Conservation (phyloP, 2,329 filamentous ascomycete genomes). For the Claviceps sp. region DNA sequence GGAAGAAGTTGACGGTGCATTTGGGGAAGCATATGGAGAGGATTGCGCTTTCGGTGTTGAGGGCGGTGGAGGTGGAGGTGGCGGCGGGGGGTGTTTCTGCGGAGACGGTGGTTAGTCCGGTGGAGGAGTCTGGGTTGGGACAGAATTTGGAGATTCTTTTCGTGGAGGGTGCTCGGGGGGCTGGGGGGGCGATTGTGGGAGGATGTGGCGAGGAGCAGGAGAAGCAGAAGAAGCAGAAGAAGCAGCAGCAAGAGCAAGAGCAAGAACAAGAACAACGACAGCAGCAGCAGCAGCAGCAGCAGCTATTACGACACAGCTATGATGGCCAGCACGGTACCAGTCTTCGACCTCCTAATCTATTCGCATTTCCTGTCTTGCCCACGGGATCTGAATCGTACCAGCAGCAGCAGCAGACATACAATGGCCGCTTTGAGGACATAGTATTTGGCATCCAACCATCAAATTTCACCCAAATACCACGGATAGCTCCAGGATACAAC, state of each 20-base stretch:
- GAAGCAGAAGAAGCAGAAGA: too few relatives aligned
- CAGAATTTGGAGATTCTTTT: slow-evolving; percentile 1
- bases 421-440: slow-evolving; percentile 13
- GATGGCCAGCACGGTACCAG: slow-evolving; percentile 2
- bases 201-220: too few relatives aligned
- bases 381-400: slow-evolving; percentile 14
- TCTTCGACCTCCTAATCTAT: slow-evolving; percentile 10
- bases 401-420: slow-evolving; percentile 10
- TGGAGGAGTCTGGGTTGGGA: slow-evolving; percentile 41
- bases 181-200: too few relatives aligned
- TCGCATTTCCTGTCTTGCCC: slow-evolving; percentile 13
- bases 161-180: too few relatives aligned
- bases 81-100: slow-evolving; percentile 34
- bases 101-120: slow-evolving; percentile 54
- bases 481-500: slow-evolving; percentile 14
- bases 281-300: slow-evolving; percentile 7
- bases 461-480: slow-evolving; percentile 13
- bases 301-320: not conserved
- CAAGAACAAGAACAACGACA: too few relatives aligned
- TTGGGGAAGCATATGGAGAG: slow-evolving; percentile 90
- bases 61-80: slow-evolving; percentile 37
- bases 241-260: too few relatives aligned
- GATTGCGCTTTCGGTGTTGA: slow-evolving; percentile 69
- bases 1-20: slow-evolving; percentile 93
- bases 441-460: slow-evolving; percentile 14